phyloP scores from a whole-genome alignment of 1,139 yeast species.

The Pichia kudriavzevii region DNA sequence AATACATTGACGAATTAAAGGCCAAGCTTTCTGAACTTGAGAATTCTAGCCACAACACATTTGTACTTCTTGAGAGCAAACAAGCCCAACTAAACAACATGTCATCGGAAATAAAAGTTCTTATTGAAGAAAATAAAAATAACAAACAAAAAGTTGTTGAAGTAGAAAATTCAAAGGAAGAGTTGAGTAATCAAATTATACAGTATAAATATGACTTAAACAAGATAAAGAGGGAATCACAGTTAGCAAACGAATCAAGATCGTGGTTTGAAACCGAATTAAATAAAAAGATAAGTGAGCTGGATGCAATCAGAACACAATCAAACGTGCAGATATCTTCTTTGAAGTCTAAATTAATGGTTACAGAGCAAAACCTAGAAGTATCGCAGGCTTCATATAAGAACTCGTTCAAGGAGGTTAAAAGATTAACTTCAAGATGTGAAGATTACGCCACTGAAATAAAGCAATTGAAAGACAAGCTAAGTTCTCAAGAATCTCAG shows the following conservation, averaged over 20 bases:
- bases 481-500: conserved; percentile 42
- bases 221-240: conserved; percentile 36
- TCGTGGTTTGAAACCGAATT: conserved; percentile 47
- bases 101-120: conserved; percentile 43
- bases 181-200: conserved; percentile 18
- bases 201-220: conserved; percentile 28
- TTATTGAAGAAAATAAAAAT: conserved; percentile 38
- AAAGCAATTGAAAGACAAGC: conserved; percentile 42
- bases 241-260: conserved; percentile 34
- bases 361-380: conserved; percentile 32
- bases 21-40: conserved; percentile 22
- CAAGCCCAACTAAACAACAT: conserved; percentile 43
- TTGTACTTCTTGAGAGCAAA: conserved; percentile 37
- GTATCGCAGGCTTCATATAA: conserved; percentile 28
- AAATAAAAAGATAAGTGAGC: conserved; percentile 22
- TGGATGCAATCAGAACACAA: conserved; percentile 25
- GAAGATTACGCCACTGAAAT: conserved; percentile 35
- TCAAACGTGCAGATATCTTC: conserved; percentile 25
- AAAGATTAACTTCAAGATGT: conserved; percentile 31
- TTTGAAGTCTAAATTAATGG: conserved; percentile 30
- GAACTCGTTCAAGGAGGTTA: conserved; percentile 27
- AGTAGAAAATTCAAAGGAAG: conserved; percentile 24
- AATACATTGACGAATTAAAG: conserved; percentile 16
- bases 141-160: conserved; percentile 35
- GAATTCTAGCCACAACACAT: conserved; percentile 33